Evolutionary conservation across 2,329 filamentous ascomycete species (phyloP).

Genomic region (Thyridium curvatum): DNA sequence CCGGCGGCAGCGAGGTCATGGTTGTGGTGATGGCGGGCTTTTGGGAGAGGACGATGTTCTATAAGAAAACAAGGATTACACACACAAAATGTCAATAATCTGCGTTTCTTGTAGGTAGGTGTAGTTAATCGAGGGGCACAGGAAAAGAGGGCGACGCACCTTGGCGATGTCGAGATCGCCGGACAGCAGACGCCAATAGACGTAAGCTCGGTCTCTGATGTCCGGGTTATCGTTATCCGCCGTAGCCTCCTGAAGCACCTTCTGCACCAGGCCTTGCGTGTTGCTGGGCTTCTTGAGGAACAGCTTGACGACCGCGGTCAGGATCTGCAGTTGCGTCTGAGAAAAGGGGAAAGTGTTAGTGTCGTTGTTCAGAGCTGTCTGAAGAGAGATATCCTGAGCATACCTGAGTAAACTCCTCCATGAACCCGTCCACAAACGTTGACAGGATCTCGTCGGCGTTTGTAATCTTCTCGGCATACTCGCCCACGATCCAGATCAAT

Average conservation of each 20-base stretch:
- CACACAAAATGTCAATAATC: too few species aligned
- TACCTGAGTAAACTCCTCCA: conserved; percentile 93
- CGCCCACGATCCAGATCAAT: conserved; percentile 97
- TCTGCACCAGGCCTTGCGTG: conserved; percentile 86
- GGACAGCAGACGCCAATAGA: conserved; percentile 95
- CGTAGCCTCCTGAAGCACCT: conserved; percentile 87
- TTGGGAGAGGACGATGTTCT: conserved; percentile 85
- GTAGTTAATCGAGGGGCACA: too few species aligned
- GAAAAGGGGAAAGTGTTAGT: background rate
- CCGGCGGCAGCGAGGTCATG: conserved; percentile 79
- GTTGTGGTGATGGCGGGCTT: conserved; percentile 93
- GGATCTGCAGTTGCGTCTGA: conserved; percentile 93
- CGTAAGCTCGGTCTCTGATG: conserved; percentile 92
- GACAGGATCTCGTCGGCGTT: conserved; percentile 94
- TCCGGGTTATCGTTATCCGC: conserved; percentile 96
- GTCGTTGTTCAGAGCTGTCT: background rate
- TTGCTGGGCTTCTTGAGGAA: conserved; percentile 95
- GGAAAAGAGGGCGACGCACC: conserved; percentile 36
- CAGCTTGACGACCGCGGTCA: conserved; percentile 94
- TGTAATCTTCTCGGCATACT: conserved; percentile 98
- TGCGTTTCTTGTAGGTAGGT: too few species aligned
- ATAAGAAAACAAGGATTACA: too few species aligned
- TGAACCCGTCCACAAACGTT: conserved; percentile 88
- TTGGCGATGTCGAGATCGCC: conserved; percentile 88
- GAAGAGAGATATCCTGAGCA: conserved; percentile 15